These are phyloP conservation scores for Zygoascus hellenicus DNA, from an alignment of 1,139 yeast species.

Conservation along the genomic window DNA sequence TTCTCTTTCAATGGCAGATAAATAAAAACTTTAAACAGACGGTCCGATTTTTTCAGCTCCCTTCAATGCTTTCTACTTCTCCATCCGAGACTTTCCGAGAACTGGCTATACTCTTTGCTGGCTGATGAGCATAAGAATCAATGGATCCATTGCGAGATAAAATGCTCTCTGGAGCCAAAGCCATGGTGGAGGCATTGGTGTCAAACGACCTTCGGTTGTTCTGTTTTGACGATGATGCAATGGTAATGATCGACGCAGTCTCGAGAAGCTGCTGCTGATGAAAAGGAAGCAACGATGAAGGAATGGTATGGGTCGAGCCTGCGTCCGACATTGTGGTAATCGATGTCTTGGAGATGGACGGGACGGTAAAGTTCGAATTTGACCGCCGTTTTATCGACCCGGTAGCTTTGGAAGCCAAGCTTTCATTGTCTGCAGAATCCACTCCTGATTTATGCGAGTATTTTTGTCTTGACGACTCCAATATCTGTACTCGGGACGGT, in stretches of 20 bases:
- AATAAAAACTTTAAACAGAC: neutral
- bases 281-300: slow-evolving; percentile 16
- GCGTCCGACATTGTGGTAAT: slow-evolving; percentile 28
- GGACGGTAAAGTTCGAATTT: slow-evolving; percentile 30
- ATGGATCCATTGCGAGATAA: slow-evolving; percentile 26
- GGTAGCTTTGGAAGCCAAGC: slow-evolving; percentile 13
- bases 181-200: slow-evolving; percentile 37
- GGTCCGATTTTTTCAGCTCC: neutral
- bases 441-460: neutral
- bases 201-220: slow-evolving; percentile 34
- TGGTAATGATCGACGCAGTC: slow-evolving; percentile 35
- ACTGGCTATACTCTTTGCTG: slow-evolving; percentile 16
- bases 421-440: slow-evolving; percentile 14
- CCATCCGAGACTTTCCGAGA: slow-evolving; percentile 12
- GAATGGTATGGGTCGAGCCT: slow-evolving; percentile 20
- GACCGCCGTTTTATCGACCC: slow-evolving; percentile 23
- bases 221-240: slow-evolving; percentile 36
- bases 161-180: slow-evolving; percentile 35
- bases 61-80: neutral
- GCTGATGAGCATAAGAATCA: slow-evolving; percentile 20
- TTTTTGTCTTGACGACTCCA: slow-evolving; percentile 17
- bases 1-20: too few relatives aligned
- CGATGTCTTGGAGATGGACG: slow-evolving; percentile 28
- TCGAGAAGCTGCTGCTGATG: slow-evolving; percentile 22
- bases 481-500: slow-evolving; percentile 23